These are phyloP conservation scores for Colletotrichum paranaense DNA, from an alignment of 2,329 filamentous ascomycete genomes.

Conservation along the genomic window DNA sequence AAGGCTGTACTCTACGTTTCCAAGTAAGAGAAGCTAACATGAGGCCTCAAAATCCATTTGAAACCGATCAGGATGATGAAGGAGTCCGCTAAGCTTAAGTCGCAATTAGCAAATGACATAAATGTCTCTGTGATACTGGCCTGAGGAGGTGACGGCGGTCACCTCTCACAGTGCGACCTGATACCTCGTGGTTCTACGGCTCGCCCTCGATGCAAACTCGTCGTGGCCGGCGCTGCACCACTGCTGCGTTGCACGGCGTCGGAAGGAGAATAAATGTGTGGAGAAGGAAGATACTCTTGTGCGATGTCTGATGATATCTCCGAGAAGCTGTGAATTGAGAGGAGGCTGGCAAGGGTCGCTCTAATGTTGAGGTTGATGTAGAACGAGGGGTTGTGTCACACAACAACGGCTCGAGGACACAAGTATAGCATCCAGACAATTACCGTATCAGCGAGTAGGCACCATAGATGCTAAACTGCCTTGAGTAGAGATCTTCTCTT, in stretches of 20 bases:
- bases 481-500: too few species aligned
- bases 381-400: slow-evolving; percentile 13
- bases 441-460: not conserved
- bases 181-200: slow-evolving; percentile 18
- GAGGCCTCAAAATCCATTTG: not conserved
- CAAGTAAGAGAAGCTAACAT: too few species aligned
- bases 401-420: slow-evolving; percentile 18
- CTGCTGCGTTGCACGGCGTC: slow-evolving; percentile 27
- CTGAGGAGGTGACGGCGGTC: slow-evolving; percentile 28
- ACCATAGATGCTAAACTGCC: too few species aligned
- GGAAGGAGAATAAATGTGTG: slow-evolving; percentile 28
- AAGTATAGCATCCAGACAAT: not conserved
- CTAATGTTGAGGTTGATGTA: not conserved
- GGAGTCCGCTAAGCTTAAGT: slow-evolving; percentile 19
- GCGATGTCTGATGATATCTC: slow-evolving; percentile 24
- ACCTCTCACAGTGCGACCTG: slow-evolving; percentile 31
- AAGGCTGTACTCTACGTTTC: not conserved
- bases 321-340: slow-evolving; percentile 17
- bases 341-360: not conserved
- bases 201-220: slow-evolving; percentile 36
- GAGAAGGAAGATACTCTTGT: slow-evolving; percentile 7
- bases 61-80: not conserved
- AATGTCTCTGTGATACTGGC: slow-evolving; percentile 20
- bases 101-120: slow-evolving; percentile 7
- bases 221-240: slow-evolving; percentile 32